Evolutionary conservation across 192 early-diverging fungal species (phyloP).

Genomic region (Bifiguratus adelaidae): DNA sequence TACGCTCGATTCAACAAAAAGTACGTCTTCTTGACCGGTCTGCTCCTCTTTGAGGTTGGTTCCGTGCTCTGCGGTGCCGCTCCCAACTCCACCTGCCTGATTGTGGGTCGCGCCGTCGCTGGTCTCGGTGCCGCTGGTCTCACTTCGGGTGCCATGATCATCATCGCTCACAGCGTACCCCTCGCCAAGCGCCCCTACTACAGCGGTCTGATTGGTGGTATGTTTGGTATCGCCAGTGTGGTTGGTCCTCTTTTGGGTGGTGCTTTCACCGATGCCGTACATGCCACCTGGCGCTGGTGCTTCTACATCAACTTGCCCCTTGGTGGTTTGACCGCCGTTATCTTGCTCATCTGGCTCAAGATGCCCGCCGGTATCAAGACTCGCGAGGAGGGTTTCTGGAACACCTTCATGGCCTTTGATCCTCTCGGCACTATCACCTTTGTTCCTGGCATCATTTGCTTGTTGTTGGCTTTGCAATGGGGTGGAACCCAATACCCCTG

Average conservation of each 20-base stretch:
- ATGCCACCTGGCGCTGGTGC: constrained; percentile 56
- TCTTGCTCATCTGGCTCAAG: constrained; percentile 35
- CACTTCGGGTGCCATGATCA: constrained; percentile 46
- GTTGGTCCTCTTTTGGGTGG: constrained; percentile 43
- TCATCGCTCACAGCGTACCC: constrained; percentile 50
- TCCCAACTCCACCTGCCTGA: constrained; percentile 34
- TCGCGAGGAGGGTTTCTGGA: constrained; percentile 48
- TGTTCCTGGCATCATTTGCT: constrained; percentile 13
- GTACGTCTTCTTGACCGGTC: constrained; percentile 19
- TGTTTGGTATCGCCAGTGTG: constrained; percentile 44
- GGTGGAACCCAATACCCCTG: constrained; percentile 42
- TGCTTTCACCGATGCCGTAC: constrained; percentile 28
- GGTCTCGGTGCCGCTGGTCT: constrained; percentile 47
- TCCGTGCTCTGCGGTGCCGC: constrained; percentile 37
- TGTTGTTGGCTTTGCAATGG: constrained; percentile 23
- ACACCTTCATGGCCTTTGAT: constrained; percentile 34
- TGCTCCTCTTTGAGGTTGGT: constrained; percentile 30
- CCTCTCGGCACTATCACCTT: constrained; percentile 17
- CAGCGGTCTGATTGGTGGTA: constrained; percentile 36
- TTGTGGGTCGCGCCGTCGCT: constrained; percentile 39
- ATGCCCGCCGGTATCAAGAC: constrained; percentile 16
- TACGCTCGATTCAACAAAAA: constrained; percentile 57
- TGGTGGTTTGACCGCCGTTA: constrained; percentile 38
- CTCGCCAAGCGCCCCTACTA: constrained; percentile 41
- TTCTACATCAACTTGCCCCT: constrained; percentile 81